Conservation (phyloP, 2,329 filamentous ascomycete genomes). For the Phoma sp. region DNA sequence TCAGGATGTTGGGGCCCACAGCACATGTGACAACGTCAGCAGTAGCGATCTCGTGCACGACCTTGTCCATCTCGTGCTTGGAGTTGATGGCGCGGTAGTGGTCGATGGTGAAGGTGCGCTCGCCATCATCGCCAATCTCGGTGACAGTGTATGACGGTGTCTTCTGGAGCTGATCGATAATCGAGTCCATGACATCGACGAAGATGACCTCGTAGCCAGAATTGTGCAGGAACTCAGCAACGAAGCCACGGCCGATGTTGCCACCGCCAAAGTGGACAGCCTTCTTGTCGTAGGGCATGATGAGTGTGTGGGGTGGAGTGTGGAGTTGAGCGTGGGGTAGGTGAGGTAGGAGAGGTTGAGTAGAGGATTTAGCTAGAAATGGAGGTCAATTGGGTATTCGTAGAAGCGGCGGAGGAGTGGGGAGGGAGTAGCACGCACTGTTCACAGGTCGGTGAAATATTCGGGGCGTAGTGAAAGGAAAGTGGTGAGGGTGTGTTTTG, state of each 20-base stretch:
- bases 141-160: constrained; percentile 86
- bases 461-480: constrained; percentile 16
- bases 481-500: constrained; percentile 35
- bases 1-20: constrained; percentile 93
- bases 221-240: constrained; percentile 78
- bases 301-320: constrained; percentile 19
- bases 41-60: constrained; percentile 83
- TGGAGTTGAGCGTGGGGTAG: constrained; percentile 7
- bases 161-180: constrained; percentile 81
- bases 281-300: constrained; percentile 55
- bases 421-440: constrained; percentile 1
- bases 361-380: constrained; percentile 5
- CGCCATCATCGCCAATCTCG: constrained; percentile 86
- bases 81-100: constrained; percentile 99
- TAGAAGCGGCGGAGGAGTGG: neutral
- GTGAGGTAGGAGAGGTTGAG: constrained; percentile 7
- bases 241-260: constrained; percentile 61
- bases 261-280: constrained; percentile 62
- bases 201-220: constrained; percentile 97
- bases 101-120: constrained; percentile 81
- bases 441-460: constrained; percentile 12
- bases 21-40: constrained; percentile 96
- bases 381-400: constrained; percentile 5
- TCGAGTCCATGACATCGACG: constrained; percentile 85
- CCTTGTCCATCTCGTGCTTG: constrained; percentile 79